These are phyloP conservation scores for Eleusine indica DNA, from an alignment of 176 grass and related monocot genomes.

Conservation along the genomic window DNA sequence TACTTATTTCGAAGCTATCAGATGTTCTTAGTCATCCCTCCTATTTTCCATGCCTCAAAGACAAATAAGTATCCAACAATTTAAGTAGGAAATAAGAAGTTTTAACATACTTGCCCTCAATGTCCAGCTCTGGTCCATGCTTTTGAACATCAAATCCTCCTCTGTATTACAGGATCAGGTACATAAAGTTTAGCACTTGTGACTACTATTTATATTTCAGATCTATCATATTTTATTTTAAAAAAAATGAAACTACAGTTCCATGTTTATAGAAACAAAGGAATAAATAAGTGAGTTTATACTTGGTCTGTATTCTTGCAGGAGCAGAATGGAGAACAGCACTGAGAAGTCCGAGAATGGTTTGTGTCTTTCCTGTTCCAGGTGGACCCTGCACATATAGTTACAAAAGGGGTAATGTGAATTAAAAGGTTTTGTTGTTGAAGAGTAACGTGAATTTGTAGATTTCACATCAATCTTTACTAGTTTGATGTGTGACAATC, in stretches of 20 bases:
- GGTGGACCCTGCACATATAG: slow-evolving; percentile 77
- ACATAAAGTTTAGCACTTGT: slow-evolving; percentile 25
- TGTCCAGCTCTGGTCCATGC: slow-evolving; percentile 60
- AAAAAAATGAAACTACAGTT: slow-evolving; percentile 14
- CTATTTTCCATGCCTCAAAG: slow-evolving; percentile 11
- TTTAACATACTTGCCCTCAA: slow-evolving; percentile 84
- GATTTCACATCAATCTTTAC: slow-evolving; percentile 7
- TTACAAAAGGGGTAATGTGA: background rate
- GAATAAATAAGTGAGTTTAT: slow-evolving; percentile 32
- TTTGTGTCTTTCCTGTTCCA: slow-evolving; percentile 99
- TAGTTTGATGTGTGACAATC: slow-evolving; percentile 10
- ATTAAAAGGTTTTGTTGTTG: too few relatives aligned
- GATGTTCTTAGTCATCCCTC: slow-evolving; percentile 15
- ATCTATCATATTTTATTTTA: background rate
- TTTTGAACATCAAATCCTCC: slow-evolving; percentile 64
- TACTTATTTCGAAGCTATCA: background rate
- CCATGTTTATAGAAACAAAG: slow-evolving; percentile 9
- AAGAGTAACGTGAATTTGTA: background rate
- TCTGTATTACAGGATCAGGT: slow-evolving; percentile 54
- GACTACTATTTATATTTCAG: slow-evolving; percentile 7
- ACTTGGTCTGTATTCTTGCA: slow-evolving; percentile 85
- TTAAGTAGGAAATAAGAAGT: slow-evolving; percentile 27
- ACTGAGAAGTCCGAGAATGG: slow-evolving; percentile 96
- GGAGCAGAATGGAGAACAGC: slow-evolving; percentile 96
- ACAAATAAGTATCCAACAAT: slow-evolving; percentile 34